Percentiles rank a stretch among this genome's conserved stretches.
These are phyloP conservation scores for Pestalotiopsis sp. DNA, from an alignment of 2,329 filamentous ascomycete genomes.

Conservation along the genomic window DNA sequence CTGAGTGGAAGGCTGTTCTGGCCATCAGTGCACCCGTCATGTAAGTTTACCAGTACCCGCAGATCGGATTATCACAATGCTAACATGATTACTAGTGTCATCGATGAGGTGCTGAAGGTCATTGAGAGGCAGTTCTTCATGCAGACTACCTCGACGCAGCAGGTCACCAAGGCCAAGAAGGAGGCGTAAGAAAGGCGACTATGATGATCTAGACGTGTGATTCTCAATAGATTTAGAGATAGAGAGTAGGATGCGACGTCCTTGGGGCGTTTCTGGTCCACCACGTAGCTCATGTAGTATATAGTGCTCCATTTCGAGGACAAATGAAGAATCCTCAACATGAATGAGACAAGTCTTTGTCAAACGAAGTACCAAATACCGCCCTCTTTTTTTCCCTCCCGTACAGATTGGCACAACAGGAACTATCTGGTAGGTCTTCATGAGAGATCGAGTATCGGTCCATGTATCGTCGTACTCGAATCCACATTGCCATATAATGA, in stretches of 20 bases:
- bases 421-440: too few species aligned
- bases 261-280: neutral
- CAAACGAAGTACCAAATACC: neutral
- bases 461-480: too few species aligned
- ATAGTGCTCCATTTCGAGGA: neutral
- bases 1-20: slow-evolving; percentile 91
- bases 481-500: too few species aligned
- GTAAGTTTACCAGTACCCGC: slow-evolving; percentile 57
- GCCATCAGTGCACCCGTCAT: slow-evolving; percentile 89
- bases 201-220: slow-evolving; percentile 21
- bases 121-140: slow-evolving; percentile 71
- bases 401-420: neutral
- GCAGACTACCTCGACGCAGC: slow-evolving; percentile 45
- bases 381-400: neutral
- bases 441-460: too few species aligned
- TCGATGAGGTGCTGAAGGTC: slow-evolving; percentile 84
- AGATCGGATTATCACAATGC: slow-evolving; percentile 10
- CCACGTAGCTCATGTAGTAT: neutral
- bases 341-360: neutral
- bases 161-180: slow-evolving; percentile 54
- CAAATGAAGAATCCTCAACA: neutral
- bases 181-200: slow-evolving; percentile 32
- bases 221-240: slow-evolving; percentile 19
- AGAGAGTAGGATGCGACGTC: slow-evolving; percentile 2
- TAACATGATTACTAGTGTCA: slow-evolving; percentile 54